Evolutionary conservation across 139 green algal species (phyloP), one percentile per base, ranked within the genome.

Genomic region (Volvox reticuliferus): DNA sequence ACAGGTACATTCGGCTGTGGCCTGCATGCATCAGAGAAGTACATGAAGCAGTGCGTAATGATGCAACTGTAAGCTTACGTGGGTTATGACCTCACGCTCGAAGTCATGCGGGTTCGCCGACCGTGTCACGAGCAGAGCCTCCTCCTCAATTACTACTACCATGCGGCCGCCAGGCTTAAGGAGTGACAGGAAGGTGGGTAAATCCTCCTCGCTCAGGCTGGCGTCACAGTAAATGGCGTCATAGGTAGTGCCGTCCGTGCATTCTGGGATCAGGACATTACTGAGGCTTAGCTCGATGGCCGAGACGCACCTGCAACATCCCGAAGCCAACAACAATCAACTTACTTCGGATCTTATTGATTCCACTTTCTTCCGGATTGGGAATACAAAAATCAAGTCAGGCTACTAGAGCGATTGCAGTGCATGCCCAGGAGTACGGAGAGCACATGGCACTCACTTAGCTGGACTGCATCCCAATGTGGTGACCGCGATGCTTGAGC

Each of bases 201-300:
- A 91, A 78, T 96, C 94, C 89, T 96, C 94, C 89, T 96, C 92
- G 12, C 50, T 82, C 32, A 96, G 33, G 21, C 68, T 86, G 75
- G 91, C 93, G 71, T 96, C 94, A 80, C 94, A 95, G 90, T 95
- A 96, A 68, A 96, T 79, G 35, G 91, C 90, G 76, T 96, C 92
- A 80, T 93, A 96, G 30, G 90, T 92, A 26, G 87, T 50, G 68
- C 93, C 93, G 37, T 95, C 89, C 16, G 92, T 96, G 92, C 93
- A 95, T 89, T 96, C 94, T 19, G 94, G 94, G 50, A 96, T 93
- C 16, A 96, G 92, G 30, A 96, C 94, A 88, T 96, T 96, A 78
- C 81, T 89, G 5, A 95, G 86, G 24, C 44, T 78, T 26, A 95
- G 86, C 73, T 93, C 86, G 13, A 92, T 79, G 14, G 85, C 75